Conservation (phyloP, 306 rosid species). For the Acacia melanoxylon region DNA sequence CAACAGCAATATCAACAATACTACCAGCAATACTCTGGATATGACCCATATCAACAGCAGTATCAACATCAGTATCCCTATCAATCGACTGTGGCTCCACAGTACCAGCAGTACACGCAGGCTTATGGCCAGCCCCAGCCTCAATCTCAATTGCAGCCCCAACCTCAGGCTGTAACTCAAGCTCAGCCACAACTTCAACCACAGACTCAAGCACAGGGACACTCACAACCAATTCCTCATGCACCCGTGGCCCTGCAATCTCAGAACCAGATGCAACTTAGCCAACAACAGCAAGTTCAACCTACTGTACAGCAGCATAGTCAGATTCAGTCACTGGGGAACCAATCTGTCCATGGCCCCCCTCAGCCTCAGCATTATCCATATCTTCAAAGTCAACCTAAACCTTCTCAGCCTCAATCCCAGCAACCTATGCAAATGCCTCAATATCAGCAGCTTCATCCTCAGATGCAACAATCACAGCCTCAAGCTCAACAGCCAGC, state of each 20-base stretch:
- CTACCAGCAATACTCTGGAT: conserved; percentile 92
- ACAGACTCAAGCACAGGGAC: conserved; percentile 48
- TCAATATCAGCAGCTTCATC: conserved; percentile 74
- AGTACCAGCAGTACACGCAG: conserved; percentile 56
- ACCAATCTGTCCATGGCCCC: conserved; percentile 55
- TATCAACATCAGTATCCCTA: conserved; percentile 86
- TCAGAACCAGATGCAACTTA: conserved; percentile 68
- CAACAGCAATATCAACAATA: conserved; percentile 91
- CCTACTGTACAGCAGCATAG: conserved; percentile 54
- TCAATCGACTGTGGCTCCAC: conserved; percentile 68
- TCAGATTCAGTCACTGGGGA: conserved; percentile 52
- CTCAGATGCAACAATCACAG: conserved; percentile 55
- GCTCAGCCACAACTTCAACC: conserved; percentile 43
- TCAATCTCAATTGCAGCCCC: conserved; percentile 27
- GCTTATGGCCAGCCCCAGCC: conserved; percentile 52
- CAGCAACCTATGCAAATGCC: conserved; percentile 61
- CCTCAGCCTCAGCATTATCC: conserved; percentile 36
- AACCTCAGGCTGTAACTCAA: conserved; percentile 35
- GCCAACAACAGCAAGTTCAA: conserved; percentile 61
- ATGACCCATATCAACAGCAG: conserved; percentile 86
- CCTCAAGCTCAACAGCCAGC: conserved; percentile 66
- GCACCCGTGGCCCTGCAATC: conserved; percentile 42
- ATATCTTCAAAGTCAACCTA: conserved; percentile 48
- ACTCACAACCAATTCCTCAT: conserved; percentile 44
- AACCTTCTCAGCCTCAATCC: conserved; percentile 53